A percentile compares a stretch with the other conserved stretches of the same genome.
Conservation (phyloP, 2,329 filamentous ascomycete species). For the Penicillium sp. region DNA sequence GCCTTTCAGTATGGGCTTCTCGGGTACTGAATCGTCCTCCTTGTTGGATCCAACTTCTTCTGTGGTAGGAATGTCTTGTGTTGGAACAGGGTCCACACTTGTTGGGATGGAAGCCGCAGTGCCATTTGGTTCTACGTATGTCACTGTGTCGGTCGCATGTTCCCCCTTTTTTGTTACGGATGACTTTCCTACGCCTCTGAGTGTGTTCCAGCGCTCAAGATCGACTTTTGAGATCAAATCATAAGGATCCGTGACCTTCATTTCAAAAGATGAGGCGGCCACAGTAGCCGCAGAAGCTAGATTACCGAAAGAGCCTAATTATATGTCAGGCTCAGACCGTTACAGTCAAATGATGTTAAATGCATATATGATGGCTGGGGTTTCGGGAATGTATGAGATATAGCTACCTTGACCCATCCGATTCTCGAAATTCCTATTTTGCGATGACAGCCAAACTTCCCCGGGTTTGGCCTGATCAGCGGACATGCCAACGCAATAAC, state of each 20-base stretch:
- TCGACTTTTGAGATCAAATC: conserved; percentile 28
- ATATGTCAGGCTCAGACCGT: not conserved
- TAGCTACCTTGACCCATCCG: conserved; percentile 40
- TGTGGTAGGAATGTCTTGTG: not conserved
- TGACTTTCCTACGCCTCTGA: not conserved
- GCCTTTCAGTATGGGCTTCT: conserved; percentile 22
- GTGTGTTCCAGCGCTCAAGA: conserved; percentile 17
- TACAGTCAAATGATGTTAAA: not conserved
- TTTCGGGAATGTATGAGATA: too few relatives aligned
- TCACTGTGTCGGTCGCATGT: not conserved
- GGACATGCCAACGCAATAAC: conserved; percentile 44
- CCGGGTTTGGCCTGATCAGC: conserved; percentile 40
- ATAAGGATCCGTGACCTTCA: conserved; percentile 40
- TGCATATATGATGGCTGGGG: not conserved
- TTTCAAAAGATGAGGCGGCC: conserved; percentile 45
- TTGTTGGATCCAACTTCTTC: not conserved
- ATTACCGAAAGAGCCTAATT: conserved; percentile 41
- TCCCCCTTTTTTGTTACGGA: not conserved
- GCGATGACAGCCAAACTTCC: conserved; percentile 44
- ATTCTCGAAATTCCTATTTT: conserved; percentile 48
- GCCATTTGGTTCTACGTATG: conserved; percentile 14
- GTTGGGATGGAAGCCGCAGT: not conserved
- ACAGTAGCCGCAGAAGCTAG: conserved; percentile 46
- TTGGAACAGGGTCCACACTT: not conserved
- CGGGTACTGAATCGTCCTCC: too few relatives aligned